A percentile compares a stretch with the other conserved stretches of the same genome.
Evolutionary conservation across 805 yeast species (phyloP).

Genomic region (Candida hispaniensis): DNA sequence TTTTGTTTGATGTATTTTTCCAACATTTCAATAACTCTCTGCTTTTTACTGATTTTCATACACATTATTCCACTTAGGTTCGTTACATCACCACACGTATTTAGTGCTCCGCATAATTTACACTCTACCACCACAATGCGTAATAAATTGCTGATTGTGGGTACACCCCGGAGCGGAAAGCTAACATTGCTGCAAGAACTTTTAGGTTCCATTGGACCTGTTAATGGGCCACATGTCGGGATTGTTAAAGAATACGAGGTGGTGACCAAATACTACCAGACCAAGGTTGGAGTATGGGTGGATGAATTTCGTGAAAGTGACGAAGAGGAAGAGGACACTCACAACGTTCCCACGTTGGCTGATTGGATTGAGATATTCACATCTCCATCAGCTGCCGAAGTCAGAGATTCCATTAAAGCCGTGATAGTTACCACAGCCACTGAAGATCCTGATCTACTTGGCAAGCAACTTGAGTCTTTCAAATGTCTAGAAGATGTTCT

Average conservation of each 20-base stretch:
- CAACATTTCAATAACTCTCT: no score
- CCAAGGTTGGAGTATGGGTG: conserved; percentile 28
- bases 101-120: no score
- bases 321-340: conserved; percentile 6
- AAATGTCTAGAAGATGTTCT: conserved; percentile 20
- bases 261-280: conserved; percentile 29
- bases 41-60: conserved; percentile 46
- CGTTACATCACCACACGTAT: no score
- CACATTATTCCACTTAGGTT: no score
- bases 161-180: conserved; percentile 30
- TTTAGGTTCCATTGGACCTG: conserved; percentile 18
- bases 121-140: conserved; percentile 16
- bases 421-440: conserved; percentile 28
- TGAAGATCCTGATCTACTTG: conserved; percentile 13
- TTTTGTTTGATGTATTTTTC: no score
- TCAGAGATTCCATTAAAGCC: conserved; percentile 30
- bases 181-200: conserved; percentile 25
- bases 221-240: conserved; percentile 24
- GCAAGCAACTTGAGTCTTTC: conserved; percentile 17
- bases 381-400: conserved; percentile 30
- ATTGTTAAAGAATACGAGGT: conserved; percentile 23
- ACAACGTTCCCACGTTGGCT: conserved; percentile 4
- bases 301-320: conserved; percentile 29
- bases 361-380: conserved; percentile 29
- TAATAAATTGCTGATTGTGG: conserved; percentile 28